Evolutionary conservation across 2,329 filamentous ascomycete genomes (phyloP).

Genomic region (Claviceps sp.): DNA sequence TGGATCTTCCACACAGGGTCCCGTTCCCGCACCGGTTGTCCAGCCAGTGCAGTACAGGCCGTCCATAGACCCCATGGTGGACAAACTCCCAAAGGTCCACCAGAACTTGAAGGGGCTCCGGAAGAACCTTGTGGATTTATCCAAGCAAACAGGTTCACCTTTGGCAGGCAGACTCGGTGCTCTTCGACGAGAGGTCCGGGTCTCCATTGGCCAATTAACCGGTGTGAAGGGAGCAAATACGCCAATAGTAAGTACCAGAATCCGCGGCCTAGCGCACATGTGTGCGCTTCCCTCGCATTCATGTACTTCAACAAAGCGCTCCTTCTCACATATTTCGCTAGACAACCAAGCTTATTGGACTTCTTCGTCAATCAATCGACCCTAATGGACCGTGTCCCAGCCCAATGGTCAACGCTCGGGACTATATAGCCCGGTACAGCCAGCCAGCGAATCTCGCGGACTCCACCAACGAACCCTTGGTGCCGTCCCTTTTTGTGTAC

Average conservation of each 20-base stretch:
- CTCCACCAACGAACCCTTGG: constrained; percentile 34
- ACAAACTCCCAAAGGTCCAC: constrained; percentile 58
- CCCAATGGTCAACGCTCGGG: constrained; percentile 37
- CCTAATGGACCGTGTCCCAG: constrained; percentile 32
- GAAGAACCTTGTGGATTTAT: constrained; percentile 45
- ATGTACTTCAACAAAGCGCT: background rate
- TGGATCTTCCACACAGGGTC: background rate
- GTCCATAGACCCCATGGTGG: constrained; percentile 11
- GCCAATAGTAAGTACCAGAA: constrained; percentile 20
- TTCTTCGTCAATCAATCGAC: constrained; percentile 39
- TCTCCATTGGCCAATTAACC: constrained; percentile 60
- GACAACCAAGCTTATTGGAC: constrained; percentile 23
- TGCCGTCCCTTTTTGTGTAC: constrained; percentile 58
- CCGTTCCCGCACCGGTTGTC: background rate
- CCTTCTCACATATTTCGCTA: constrained; percentile 6
- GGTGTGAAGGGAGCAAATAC: constrained; percentile 48
- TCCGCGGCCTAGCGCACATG: background rate
- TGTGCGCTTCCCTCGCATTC: background rate
- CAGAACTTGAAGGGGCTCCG: constrained; percentile 54
- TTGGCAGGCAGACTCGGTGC: constrained; percentile 57
- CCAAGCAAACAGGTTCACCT: constrained; percentile 28
- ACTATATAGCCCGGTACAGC: constrained; percentile 35
- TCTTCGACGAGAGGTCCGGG: constrained; percentile 57
- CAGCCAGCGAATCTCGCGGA: constrained; percentile 32
- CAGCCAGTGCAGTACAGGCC: constrained; percentile 3